phyloP scores from a whole-genome alignment of 2,329 filamentous ascomycete species.

The Aschersonia sp. region DNA sequence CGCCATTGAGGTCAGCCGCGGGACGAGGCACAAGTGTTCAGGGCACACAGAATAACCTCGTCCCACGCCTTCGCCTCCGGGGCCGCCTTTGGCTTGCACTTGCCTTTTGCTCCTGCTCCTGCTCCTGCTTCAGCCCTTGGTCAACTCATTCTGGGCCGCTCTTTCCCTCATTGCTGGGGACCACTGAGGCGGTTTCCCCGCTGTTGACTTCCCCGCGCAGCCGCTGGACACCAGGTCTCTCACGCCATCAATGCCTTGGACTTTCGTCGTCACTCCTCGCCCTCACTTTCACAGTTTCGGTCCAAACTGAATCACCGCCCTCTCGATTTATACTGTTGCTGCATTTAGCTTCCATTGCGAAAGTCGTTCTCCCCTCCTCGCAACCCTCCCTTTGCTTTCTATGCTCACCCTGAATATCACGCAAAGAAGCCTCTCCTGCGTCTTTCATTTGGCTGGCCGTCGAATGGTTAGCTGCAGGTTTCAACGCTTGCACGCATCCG shows the following conservation, averaged over 20 bases:
- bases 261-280: neutral
- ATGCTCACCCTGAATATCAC: neutral
- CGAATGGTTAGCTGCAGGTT: neutral
- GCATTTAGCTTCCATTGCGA: neutral
- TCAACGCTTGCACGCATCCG: neutral
- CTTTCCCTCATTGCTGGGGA: neutral
- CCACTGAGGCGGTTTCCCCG: neutral
- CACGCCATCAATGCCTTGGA: conserved; percentile 4
- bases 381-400: neutral
- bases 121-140: neutral
- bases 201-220: neutral
- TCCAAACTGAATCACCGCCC: neutral
- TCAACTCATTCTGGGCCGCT: neutral
- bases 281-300: neutral
- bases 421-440: neutral
- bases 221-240: conserved; percentile 4
- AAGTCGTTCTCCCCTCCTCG: neutral
- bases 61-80: too few relatives aligned
- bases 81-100: neutral
- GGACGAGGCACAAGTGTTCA: too few relatives aligned
- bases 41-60: neutral
- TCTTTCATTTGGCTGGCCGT: neutral
- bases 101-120: neutral
- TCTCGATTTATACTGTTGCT: neutral
- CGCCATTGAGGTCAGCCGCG: neutral